phyloP scores from a whole-genome alignment of 257 asterid species.

The Ajuga chamaepitys region DNA sequence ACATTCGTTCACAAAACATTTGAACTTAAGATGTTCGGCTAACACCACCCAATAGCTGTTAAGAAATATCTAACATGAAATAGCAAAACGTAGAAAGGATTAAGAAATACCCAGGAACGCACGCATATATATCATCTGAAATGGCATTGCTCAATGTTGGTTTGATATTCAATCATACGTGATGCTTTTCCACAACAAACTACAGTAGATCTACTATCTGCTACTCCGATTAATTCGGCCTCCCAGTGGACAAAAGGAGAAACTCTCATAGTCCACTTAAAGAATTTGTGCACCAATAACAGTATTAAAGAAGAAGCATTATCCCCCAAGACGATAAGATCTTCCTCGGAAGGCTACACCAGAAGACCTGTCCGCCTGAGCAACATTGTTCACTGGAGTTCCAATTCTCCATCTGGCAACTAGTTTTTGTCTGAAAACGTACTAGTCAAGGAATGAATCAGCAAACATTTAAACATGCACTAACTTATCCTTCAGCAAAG shows the following conservation, averaged over 20 bases:
- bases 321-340: constrained; percentile 67
- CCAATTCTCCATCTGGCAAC: constrained; percentile 73
- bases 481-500: neutral
- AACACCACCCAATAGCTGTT: too few species aligned
- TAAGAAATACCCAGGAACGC: too few species aligned
- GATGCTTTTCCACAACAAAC: neutral
- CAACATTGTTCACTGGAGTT: constrained; percentile 25
- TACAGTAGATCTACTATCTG: neutral
- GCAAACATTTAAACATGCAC: constrained; percentile 1
- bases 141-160: too few species aligned
- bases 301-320: constrained; percentile 1
- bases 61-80: too few species aligned
- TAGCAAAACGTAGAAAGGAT: too few species aligned
- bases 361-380: constrained; percentile 49
- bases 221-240: neutral
- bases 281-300: constrained; percentile 1
- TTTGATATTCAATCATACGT: neutral
- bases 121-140: too few species aligned
- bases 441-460: constrained; percentile 41
- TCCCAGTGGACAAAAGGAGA: neutral
- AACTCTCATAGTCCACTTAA: neutral
- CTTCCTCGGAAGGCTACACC: constrained; percentile 73
- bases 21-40: too few species aligned
- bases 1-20: too few species aligned
- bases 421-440: constrained; percentile 40